Percentiles rank a stretch among this genome's conserved stretches.
Conservation (phyloP, 768 basidiomycete species). For the Mycena olivaceomarginata region DNA sequence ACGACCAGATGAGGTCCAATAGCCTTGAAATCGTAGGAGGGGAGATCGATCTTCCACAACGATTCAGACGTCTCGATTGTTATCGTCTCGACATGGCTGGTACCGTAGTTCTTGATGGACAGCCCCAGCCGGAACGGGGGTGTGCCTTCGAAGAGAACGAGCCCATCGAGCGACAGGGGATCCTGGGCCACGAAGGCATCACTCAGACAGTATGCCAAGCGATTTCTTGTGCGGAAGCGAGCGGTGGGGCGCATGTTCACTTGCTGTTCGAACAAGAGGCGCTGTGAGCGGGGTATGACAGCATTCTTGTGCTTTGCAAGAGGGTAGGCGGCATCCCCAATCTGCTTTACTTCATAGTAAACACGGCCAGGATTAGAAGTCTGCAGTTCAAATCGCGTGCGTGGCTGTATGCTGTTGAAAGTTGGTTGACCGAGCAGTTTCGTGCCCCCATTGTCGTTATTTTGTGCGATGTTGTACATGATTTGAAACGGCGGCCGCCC, state of each 20-base stretch:
- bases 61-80: conserved; percentile 69
- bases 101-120: conserved; percentile 84
- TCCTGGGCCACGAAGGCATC: conserved; percentile 79
- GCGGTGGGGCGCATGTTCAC: conserved; percentile 89
- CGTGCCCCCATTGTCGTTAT: conserved; percentile 80
- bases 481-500: conserved; percentile 96
- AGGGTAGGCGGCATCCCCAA: conserved; percentile 91
- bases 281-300: conserved; percentile 80
- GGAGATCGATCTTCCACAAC: conserved; percentile 84
- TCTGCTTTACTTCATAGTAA: conserved; percentile 93
- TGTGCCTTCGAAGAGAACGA: conserved; percentile 85
- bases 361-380: conserved; percentile 87
- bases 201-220: conserved; percentile 85
- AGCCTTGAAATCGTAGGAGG: conserved; percentile 82
- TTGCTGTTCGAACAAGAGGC: conserved; percentile 90
- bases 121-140: conserved; percentile 91
- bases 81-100: conserved; percentile 77
- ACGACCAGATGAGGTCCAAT: conserved; percentile 89
- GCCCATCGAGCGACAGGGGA: conserved; percentile 70
- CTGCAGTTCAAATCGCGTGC: conserved; percentile 87
- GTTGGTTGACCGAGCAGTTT: conserved; percentile 84
- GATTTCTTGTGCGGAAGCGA: conserved; percentile 80
- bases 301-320: conserved; percentile 78
- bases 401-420: conserved; percentile 90
- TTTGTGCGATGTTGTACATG: conserved; percentile 89